Evolutionary conservation across 1,284 basidiomycete species (phyloP).

Genomic region (Ganoderma leucocontextum): DNA sequence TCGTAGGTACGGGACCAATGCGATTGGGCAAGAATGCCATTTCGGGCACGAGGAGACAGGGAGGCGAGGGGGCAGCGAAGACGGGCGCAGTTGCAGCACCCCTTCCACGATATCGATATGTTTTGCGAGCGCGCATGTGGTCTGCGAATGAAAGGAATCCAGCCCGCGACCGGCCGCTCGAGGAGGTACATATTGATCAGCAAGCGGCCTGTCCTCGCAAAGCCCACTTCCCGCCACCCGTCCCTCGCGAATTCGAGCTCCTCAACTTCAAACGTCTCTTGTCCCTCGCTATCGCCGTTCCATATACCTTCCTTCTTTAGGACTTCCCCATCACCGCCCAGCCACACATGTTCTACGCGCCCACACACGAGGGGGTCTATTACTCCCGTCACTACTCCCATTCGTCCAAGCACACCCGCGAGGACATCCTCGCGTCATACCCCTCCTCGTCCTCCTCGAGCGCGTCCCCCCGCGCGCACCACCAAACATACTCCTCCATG

Average conservation of each 20-base stretch:
- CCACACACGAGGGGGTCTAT: constrained; percentile 20
- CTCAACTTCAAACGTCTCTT: not conserved
- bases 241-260: constrained; percentile 4
- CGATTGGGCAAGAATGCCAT: constrained; percentile 29
- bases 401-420: constrained; percentile 26
- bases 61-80: constrained; percentile 34
- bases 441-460: constrained; percentile 21
- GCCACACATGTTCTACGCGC: constrained; percentile 18
- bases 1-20: constrained; percentile 16
- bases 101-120: constrained; percentile 33
- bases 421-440: constrained; percentile 16
- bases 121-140: constrained; percentile 9
- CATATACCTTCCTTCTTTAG: not conserved
- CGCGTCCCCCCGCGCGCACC: constrained; percentile 20
- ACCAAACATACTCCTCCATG: constrained; percentile 18
- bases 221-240: not conserved
- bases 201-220: constrained; percentile 3
- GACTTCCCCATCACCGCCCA: not conserved
- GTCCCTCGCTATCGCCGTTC: constrained; percentile 1
- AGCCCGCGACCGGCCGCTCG: constrained; percentile 26
- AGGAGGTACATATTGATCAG: constrained; percentile 28
- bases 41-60: constrained; percentile 42
- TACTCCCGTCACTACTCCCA: constrained; percentile 24
- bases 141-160: constrained; percentile 19
- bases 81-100: constrained; percentile 32